These are phyloP conservation scores for Geotrichum aggregatum DNA, from an alignment of 1,139 yeast species.

Conservation along the genomic window DNA sequence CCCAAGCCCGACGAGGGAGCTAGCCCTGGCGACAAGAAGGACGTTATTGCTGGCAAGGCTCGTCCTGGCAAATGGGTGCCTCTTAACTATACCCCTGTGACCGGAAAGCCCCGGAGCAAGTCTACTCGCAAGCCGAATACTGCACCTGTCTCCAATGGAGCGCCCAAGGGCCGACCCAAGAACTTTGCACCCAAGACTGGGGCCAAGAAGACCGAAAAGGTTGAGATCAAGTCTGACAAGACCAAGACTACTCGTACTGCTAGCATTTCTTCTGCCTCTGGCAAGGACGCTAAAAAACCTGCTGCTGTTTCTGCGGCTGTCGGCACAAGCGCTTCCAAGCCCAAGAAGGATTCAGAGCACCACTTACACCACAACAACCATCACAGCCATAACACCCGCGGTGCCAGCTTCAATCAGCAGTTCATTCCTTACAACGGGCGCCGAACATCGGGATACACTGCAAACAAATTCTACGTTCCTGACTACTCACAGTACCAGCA, in stretches of 20 bases:
- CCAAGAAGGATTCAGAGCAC: slow-evolving; percentile 15
- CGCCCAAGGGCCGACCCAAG: slow-evolving; percentile 22
- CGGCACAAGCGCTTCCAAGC: background rate
- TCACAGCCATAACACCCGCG: slow-evolving; percentile 22
- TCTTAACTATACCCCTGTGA: slow-evolving; percentile 18
- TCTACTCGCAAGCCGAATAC: slow-evolving; percentile 16
- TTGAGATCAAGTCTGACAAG: slow-evolving; percentile 1
- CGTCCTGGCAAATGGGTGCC: slow-evolving; percentile 19
- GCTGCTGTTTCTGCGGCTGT: slow-evolving; percentile 4
- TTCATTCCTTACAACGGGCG: slow-evolving; percentile 18
- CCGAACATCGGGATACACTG: slow-evolving; percentile 12
- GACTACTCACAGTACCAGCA: slow-evolving; percentile 7
- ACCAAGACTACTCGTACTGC: slow-evolving; percentile 9
- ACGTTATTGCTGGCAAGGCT: slow-evolving; percentile 4
- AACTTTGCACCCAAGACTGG: slow-evolving; percentile 59
- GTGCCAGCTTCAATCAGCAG: slow-evolving; percentile 17
- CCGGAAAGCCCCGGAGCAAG: slow-evolving; percentile 14
- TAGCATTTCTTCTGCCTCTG: slow-evolving; percentile 9
- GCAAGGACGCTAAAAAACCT: slow-evolving; percentile 4
- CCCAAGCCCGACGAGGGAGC: slow-evolving; percentile 23
- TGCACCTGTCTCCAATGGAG: slow-evolving; percentile 4
- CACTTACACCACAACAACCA: slow-evolving; percentile 20
- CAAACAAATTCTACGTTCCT: slow-evolving; percentile 14
- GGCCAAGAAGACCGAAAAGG: slow-evolving; percentile 27
- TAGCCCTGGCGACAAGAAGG: slow-evolving; percentile 16